Percentiles rank a stretch among this genome's conserved stretches.
phyloP scores from a whole-genome alignment of 495 filamentous ascomycete species.

The Talaromyces thailandensis region DNA sequence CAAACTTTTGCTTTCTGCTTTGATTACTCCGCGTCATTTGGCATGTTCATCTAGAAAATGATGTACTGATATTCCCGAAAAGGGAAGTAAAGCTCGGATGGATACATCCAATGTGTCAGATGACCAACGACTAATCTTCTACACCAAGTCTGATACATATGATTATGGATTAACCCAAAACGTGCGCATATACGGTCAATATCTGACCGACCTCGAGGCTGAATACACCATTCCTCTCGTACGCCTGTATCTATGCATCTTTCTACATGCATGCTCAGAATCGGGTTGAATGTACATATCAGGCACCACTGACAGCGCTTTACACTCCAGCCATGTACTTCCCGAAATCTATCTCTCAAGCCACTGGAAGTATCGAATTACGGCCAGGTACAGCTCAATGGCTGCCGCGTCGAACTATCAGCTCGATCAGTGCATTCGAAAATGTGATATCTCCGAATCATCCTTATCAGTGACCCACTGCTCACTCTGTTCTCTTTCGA shows the following conservation, averaged over 20 bases:
- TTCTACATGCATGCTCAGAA: not conserved
- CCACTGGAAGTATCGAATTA: not conserved
- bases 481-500: not conserved
- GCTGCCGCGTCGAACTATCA: not conserved
- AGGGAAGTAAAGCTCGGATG: not conserved
- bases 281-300: not conserved
- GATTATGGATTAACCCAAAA: not conserved
- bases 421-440: not conserved
- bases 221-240: not conserved
- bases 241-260: not conserved
- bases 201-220: not conserved
- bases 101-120: not conserved
- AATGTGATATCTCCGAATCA: not conserved
- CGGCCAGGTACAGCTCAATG: not conserved
- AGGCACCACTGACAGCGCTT: too few relatives aligned
- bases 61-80: not conserved
- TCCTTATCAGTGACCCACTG: not conserved
- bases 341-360: not conserved
- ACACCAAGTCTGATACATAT: not conserved
- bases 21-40: too few relatives aligned
- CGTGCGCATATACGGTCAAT: not conserved
- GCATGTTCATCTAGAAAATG: not conserved
- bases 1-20: not conserved
- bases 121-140: not conserved
- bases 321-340: not conserved